Evolutionary conservation across 495 filamentous ascomycete genomes (phyloP).

Genomic region (Pyrenopolyporus hunteri): DNA sequence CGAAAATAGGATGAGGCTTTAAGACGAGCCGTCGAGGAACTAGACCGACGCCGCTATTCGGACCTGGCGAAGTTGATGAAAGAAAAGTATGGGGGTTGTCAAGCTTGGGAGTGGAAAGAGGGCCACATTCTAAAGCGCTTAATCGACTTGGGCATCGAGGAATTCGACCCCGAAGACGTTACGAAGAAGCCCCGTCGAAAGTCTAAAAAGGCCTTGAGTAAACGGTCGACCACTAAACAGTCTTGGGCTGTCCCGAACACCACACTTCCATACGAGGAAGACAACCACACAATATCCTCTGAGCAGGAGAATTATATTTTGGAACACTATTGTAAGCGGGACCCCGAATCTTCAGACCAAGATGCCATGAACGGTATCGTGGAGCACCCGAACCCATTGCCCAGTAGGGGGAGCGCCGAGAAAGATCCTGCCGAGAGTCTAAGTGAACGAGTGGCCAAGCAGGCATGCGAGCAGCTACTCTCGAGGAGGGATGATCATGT

Average conservation of each 20-base stretch:
- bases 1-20: conserved; percentile 36
- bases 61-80: conserved; percentile 43
- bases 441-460: conserved; percentile 50
- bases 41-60: conserved; percentile 38
- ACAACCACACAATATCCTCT: conserved; percentile 36
- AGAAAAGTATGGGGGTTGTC: conserved; percentile 42
- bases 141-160: conserved; percentile 39
- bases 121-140: conserved; percentile 41
- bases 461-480: conserved; percentile 52
- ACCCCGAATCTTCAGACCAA: conserved; percentile 22
- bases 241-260: conserved; percentile 24
- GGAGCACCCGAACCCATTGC: conserved; percentile 35
- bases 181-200: conserved; percentile 41
- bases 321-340: conserved; percentile 48
- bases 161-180: conserved; percentile 39
- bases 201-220: conserved; percentile 32
- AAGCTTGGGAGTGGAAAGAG: conserved; percentile 45
- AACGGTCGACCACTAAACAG: conserved; percentile 27
- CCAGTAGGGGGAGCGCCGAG: conserved; percentile 21
- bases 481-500: conserved; percentile 20
- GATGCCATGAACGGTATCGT: conserved; percentile 31
- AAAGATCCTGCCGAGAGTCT: conserved; percentile 39
- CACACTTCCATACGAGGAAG: conserved; percentile 39
- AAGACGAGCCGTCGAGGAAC: conserved; percentile 31
- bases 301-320: conserved; percentile 51